Percentiles rank a stretch among this genome's conserved stretches.
Evolutionary conservation across 441 rosid species (phyloP).

Genomic region (Jatropha podagrica): DNA sequence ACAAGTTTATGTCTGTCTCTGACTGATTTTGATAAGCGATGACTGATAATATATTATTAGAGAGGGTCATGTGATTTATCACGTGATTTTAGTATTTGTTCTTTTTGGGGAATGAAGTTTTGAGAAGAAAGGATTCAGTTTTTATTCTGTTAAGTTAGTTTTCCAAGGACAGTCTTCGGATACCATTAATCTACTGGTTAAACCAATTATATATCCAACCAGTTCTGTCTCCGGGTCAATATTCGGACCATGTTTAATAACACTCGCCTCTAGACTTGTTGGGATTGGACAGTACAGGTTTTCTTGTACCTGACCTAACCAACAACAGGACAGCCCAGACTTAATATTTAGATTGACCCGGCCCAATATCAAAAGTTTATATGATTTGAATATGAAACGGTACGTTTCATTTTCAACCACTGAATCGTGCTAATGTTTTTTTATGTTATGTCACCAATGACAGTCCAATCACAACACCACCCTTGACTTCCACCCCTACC

Average conservation of each 20-base stretch:
- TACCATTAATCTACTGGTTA: neutral
- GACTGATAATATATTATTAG: neutral
- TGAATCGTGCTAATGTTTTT: neutral
- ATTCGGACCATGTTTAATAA: neutral
- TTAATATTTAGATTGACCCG: too few relatives aligned
- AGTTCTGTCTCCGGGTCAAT: too few relatives aligned
- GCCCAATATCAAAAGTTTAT: too few relatives aligned
- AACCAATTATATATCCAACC: too few relatives aligned
- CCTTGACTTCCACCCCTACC: neutral
- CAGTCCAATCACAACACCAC: conserved; percentile 3
- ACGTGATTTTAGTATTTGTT: conserved; percentile 12
- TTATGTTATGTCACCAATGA: neutral
- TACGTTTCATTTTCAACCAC: neutral
- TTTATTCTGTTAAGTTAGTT: neutral
- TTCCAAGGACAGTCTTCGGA: conserved; percentile 13
- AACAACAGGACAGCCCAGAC: too few relatives aligned
- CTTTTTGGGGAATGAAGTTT: neutral
- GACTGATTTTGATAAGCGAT: conserved; percentile 12
- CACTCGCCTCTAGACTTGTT: too few relatives aligned
- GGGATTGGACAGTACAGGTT: too few relatives aligned
- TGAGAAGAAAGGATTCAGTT: neutral
- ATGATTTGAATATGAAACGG: neutral
- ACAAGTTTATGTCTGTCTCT: conserved; percentile 24
- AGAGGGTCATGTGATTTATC: conserved; percentile 21
- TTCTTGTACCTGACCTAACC: too few relatives aligned